These are phyloP conservation scores for Isoetes engelmannii DNA, from an alignment of 83 land plant genomes.

Conservation along the genomic window DNA sequence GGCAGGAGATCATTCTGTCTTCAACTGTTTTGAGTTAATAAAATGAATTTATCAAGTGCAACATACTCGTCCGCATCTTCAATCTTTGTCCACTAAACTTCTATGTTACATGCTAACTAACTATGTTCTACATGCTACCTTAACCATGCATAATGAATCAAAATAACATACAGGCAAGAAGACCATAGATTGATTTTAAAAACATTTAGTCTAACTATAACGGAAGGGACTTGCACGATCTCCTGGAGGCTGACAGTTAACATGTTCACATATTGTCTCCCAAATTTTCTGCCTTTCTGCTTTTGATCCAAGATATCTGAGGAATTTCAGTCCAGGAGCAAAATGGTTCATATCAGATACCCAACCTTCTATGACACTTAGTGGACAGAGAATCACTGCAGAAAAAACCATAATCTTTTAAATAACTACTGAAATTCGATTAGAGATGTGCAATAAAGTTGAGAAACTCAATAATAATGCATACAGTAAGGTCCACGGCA, in stretches of 20 bases:
- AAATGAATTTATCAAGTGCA: too few relatives aligned
- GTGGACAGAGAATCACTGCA: conserved; percentile 81
- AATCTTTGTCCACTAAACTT: too few relatives aligned
- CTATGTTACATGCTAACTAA: too few relatives aligned
- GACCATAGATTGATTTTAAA: too few relatives aligned
- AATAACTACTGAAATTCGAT: background rate
- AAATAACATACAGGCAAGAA: too few relatives aligned
- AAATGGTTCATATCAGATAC: conserved; percentile 57
- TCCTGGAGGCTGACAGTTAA: conserved; percentile 27
- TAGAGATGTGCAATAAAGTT: background rate
- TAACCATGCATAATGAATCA: too few relatives aligned
- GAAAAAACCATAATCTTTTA: background rate
- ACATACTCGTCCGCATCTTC: too few relatives aligned
- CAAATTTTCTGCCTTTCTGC: conserved; percentile 45
- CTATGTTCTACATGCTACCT: too few relatives aligned
- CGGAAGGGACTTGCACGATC: conserved; percentile 35
- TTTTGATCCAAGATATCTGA: conserved; percentile 69
- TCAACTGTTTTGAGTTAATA: too few relatives aligned
- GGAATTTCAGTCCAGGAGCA: conserved; percentile 49
- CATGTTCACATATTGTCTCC: conserved; percentile 42
- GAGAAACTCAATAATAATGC: conserved; percentile 13
- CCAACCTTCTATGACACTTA: conserved; percentile 90
- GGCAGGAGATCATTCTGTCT: too few relatives aligned
- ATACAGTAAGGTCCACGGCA: conserved; percentile 70
- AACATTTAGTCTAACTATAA: too few relatives aligned